A percentile compares a stretch with the other conserved stretches of the same genome.
phyloP scores from a whole-genome alignment of 2,329 filamentous ascomycete species.

The Colletotrichum higginsianum region DNA sequence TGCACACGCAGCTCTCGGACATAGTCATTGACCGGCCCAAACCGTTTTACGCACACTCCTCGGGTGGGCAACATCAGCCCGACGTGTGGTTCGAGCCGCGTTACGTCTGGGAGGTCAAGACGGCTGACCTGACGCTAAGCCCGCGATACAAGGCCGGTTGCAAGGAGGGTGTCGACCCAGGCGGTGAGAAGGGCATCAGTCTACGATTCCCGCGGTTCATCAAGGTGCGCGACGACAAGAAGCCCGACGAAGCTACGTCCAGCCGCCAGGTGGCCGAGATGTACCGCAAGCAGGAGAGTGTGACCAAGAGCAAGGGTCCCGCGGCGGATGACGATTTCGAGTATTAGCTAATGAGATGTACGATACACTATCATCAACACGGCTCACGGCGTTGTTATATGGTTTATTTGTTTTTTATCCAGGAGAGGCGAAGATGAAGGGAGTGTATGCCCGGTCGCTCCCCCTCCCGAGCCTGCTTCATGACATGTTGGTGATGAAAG shows the following conservation, averaged over 20 bases:
- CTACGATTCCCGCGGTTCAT: slow-evolving; percentile 95
- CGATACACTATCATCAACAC: neutral
- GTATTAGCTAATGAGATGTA: slow-evolving; percentile 71
- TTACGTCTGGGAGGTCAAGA: slow-evolving; percentile 98
- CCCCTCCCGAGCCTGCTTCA: neutral
- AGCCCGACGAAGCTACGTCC: slow-evolving; percentile 89
- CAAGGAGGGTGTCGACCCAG: slow-evolving; percentile 81
- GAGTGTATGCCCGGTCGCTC: neutral
- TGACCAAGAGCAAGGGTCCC: slow-evolving; percentile 87
- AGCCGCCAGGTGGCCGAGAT: slow-evolving; percentile 93
- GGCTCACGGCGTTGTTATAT: slow-evolving; percentile 22
- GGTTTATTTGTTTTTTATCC: neutral
- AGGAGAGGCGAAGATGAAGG: neutral
- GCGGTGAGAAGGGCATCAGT: slow-evolving; percentile 84
- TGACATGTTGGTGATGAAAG: neutral
- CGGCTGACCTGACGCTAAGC: slow-evolving; percentile 92
- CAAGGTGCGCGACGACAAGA: slow-evolving; percentile 94
- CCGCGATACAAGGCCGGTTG: slow-evolving; percentile 94
- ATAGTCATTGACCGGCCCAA: slow-evolving; percentile 92
- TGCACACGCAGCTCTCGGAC: slow-evolving; percentile 81
- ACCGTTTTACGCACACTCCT: slow-evolving; percentile 92
- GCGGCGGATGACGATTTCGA: slow-evolving; percentile 97
- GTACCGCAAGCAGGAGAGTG: slow-evolving; percentile 95
- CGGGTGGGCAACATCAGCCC: slow-evolving; percentile 90
- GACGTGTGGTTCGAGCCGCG: slow-evolving; percentile 98